Evolutionary conservation across 176 grass and related monocot species (phyloP), one percentile per base, ranked within the genome.

Genomic region (Typha latifolia): DNA sequence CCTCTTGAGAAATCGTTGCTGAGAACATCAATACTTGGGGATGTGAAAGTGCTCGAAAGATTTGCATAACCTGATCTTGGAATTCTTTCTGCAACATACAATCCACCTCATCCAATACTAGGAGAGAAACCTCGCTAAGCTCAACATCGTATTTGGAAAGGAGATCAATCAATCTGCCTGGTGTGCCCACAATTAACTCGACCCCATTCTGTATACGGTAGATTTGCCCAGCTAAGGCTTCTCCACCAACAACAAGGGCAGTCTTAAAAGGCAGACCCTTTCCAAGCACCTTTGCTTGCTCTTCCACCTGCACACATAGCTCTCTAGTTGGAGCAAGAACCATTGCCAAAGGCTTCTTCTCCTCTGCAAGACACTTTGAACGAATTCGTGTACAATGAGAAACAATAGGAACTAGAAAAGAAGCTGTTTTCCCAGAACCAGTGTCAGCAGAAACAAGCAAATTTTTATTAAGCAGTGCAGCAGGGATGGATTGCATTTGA

Each of bases 241-340:
- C 83, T 62, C 89, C 94, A 49, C 94, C 85, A 70, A 97, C 78
- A 79, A 92, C 72, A 79, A 99, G 81, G 79, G 88, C 85, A 73
- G 89, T 97, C 86, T 84, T 92, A 83, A 97, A 97, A 80, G 80
- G 73, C 16, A 93, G 75, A 77, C 85, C 94, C 78, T 90, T 92
- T 57, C 83, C 94, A 68, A 90, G 78, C 16, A 87, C 69, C 70
- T 92, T 93, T 69, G 94, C 94, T 79, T 99, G 83, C 67, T 99
- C 83, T 77, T 99, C 89, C 53, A 93, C 83, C 79, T 93, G 94
- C 49, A 87, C 70, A 72, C 89, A 87, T 63, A 97, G 69, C 67
- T 97, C 89, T 76, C 88, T 90, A 48, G 94, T 92, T 48, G 89
- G 89, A 78, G 89, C 72, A 82, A 93, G 85, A 66, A 90, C 86